Evolutionary conservation across 2,329 filamentous ascomycete genomes (phyloP).

Genomic region (Madurella fahalii): DNA sequence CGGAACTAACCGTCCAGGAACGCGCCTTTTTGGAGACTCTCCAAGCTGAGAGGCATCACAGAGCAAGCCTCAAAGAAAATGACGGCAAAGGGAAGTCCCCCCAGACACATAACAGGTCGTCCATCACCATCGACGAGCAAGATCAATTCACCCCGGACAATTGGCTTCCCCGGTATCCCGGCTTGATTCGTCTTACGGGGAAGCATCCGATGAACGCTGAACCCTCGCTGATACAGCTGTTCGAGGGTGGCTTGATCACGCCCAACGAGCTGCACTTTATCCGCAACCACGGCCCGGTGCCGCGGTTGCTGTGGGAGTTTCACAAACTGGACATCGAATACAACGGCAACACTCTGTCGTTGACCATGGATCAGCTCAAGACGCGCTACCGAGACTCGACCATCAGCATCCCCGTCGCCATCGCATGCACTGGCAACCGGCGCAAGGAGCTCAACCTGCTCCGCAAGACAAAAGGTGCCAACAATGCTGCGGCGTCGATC

Average conservation of each 20-base stretch:
- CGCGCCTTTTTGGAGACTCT: conserved; percentile 39
- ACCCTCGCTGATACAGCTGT: conserved; percentile 38
- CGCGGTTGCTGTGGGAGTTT: conserved; percentile 45
- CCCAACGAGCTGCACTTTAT: conserved; percentile 50
- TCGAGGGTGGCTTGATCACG: conserved; percentile 46
- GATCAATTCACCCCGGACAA: conserved; percentile 52
- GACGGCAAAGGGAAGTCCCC: conserved; percentile 28
- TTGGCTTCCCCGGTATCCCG: conserved; percentile 45
- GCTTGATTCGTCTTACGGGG: conserved; percentile 48
- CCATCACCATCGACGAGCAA: conserved; percentile 41
- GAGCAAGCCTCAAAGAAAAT: conserved; percentile 38
- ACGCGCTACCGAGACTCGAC: conserved; percentile 34
- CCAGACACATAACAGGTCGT: conserved; percentile 18
- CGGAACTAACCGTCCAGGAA: conserved; percentile 39
- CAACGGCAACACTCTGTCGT: conserved; percentile 32
- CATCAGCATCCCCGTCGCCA: conserved; percentile 45
- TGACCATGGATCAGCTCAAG: conserved; percentile 43
- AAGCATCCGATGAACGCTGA: conserved; percentile 53
- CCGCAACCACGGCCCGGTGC: conserved; percentile 51
- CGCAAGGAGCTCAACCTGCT: conserved; percentile 51
- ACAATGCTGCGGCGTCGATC: conserved; percentile 42
- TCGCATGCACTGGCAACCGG: conserved; percentile 49
- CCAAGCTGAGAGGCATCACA: conserved; percentile 41
- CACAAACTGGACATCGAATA: conserved; percentile 43
- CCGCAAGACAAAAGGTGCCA: conserved; percentile 45